These are phyloP conservation scores for Borealophlyctis nickersoniae DNA, from an alignment of 192 early-diverging fungal species.

Conservation along the genomic window DNA sequence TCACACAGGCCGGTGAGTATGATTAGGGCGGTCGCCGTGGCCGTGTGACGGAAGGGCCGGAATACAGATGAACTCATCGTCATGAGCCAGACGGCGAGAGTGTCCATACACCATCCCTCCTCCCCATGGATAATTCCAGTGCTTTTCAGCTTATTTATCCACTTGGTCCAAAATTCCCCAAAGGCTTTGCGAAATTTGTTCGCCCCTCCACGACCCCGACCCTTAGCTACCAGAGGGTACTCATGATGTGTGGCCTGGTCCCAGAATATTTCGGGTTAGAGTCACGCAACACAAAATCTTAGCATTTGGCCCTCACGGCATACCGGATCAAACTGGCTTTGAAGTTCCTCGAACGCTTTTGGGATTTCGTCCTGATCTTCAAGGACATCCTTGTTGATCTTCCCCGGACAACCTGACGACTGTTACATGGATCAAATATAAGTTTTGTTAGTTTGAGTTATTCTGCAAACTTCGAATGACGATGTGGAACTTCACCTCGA, in stretches of 20 bases:
- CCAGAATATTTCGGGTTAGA: neutral
- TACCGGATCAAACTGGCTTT: constrained; percentile 59
- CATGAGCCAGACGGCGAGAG: constrained; percentile 37
- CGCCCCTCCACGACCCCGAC: constrained; percentile 29
- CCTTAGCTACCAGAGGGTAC: constrained; percentile 76
- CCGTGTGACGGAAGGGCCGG: constrained; percentile 88
- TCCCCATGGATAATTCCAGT: constrained; percentile 56
- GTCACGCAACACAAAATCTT: no score
- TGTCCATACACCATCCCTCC: constrained; percentile 34
- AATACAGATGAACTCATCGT: constrained; percentile 64
- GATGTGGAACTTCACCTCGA: constrained; percentile 47
- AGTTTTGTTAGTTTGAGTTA: no score
- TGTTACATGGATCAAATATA: constrained; percentile 2
- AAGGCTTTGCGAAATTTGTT: constrained; percentile 67
- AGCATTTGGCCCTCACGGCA: constrained; percentile 20
- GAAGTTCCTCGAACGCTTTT: constrained; percentile 53
- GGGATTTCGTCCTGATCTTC: constrained; percentile 59
- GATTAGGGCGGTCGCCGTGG: constrained; percentile 68
- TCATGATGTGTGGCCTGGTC: constrained; percentile 48
- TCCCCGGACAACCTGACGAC: constrained; percentile 21
- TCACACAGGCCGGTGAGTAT: constrained; percentile 67
- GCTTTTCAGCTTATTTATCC: constrained; percentile 22
- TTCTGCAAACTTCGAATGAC: neutral
- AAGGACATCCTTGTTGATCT: constrained; percentile 20
- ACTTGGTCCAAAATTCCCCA: constrained; percentile 61